Evolutionary conservation across 1,284 basidiomycete genomes (phyloP), one percentile per base, ranked within the genome.

Genomic region (Neolentinus lepideus): DNA sequence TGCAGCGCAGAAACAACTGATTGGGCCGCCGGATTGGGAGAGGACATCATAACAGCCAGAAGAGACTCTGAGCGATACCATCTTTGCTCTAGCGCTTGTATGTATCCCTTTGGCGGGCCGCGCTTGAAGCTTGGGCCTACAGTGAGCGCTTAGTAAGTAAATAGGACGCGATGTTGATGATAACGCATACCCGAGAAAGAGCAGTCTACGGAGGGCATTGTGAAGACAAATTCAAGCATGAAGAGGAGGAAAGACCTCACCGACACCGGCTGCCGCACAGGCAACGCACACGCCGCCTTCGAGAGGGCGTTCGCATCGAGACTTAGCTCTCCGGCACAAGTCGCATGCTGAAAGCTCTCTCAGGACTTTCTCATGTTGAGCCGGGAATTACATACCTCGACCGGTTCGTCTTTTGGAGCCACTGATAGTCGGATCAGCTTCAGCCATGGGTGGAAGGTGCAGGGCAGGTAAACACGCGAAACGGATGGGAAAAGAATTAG

Each of bases 41-140:
- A 88, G 61, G 85, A 81, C 55, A 94, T 75, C 52, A 94, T 77
- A 24, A 85, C 82, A 26, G 89, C 91, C 3, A 94, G 75, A 12
- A 94, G 71, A 11, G 90, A 88, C 68, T 94, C 92, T 63, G 93
- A 89, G 66, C 92, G 88, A 64, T 94, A 90, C 80, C 92, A 88
- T 62, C 91, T 73, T 57, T 90, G 88, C 70, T 94, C 91, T 58
- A 94, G 91, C 35, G 91, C 91, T 66, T 91, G 88, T 54, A 94
- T 92, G 67, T 94, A 94, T 21, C 92, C 92, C 67, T 91, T 92
- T 4, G 91, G 90, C 12, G 91, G 90, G n/a, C 88, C 88, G 19
- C 88, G 81, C 65, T 92, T 92, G 68, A 87, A 88, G 63, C 83
- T 90, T 0, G 88, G 87, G 45, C 89, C 88, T 89, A 55, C 3